Evolutionary conservation across 148 eudicot species (phyloP).

Genomic region (Agrostemma githago): DNA sequence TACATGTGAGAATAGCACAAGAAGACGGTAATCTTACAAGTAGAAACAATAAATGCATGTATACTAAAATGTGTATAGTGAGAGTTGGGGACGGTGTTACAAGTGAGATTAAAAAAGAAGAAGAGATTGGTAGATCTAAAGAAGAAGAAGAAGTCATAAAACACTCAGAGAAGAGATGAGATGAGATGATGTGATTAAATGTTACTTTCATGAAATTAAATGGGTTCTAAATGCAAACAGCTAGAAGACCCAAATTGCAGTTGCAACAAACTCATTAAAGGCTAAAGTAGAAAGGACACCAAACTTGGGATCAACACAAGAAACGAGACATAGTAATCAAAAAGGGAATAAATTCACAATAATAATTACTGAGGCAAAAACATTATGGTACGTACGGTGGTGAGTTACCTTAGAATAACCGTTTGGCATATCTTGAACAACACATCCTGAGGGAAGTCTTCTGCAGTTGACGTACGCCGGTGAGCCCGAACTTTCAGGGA

Average conservation of each 20-base stretch:
- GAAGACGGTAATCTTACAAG: no score
- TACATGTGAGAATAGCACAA: no score
- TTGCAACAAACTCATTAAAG: conserved; percentile 70
- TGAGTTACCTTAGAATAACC: conserved; percentile 76
- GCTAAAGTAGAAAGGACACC: conserved; percentile 40
- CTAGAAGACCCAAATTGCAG: conserved; percentile 45
- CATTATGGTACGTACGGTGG: conserved; percentile 17
- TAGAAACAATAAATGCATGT: no score
- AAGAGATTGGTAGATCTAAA: not conserved
- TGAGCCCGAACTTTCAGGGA: conserved; percentile 53
- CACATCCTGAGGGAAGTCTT: conserved; percentile 94
- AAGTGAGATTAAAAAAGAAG: not conserved
- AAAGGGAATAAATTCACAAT: not conserved
- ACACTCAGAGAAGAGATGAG: no score
- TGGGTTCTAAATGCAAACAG: conserved; percentile 35
- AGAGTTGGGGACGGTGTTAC: not conserved
- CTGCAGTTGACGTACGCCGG: conserved; percentile 55
- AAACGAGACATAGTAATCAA: conserved; percentile 20
- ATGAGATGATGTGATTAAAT: conserved; percentile 9
- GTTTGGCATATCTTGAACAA: conserved; percentile 97
- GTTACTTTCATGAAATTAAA: conserved; percentile 38
- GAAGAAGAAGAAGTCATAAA: conserved; percentile 3
- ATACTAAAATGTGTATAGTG: no score
- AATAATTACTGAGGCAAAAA: not conserved
- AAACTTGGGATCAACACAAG: conserved; percentile 44